Conservation (phyloP, 345 rosid genomes). For the Eucalyptus sideroxylon region DNA sequence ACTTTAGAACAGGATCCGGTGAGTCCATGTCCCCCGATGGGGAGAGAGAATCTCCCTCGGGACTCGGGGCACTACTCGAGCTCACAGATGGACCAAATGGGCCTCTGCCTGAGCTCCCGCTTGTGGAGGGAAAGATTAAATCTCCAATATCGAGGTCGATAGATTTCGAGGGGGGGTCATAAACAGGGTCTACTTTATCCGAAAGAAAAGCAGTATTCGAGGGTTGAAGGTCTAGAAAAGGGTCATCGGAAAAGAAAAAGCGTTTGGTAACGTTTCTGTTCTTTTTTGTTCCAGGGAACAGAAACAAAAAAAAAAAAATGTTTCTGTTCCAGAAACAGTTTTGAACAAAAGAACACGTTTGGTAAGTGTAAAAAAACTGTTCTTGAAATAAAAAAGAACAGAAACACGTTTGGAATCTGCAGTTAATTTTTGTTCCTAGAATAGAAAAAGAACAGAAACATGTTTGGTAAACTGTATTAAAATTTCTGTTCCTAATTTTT, state of each 20-base stretch:
- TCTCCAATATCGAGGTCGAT: background rate
- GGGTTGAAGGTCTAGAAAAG: background rate
- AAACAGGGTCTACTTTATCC: background rate
- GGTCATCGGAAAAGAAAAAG: background rate
- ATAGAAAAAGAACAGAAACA: too few species aligned
- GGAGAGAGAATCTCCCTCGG: background rate
- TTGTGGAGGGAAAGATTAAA: background rate
- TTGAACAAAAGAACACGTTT: too few species aligned
- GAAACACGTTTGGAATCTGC: too few species aligned
- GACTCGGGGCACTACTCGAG: background rate
- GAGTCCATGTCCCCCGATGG: constrained; percentile 15
- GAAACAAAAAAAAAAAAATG: too few species aligned
- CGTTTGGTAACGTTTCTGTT: too few species aligned
- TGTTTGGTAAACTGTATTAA: too few species aligned
- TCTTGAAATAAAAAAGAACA: too few species aligned
- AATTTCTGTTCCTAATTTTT: too few species aligned
- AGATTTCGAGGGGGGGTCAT: background rate
- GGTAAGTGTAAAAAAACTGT: too few species aligned
- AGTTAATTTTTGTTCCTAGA: too few species aligned
- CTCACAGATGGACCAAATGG: background rate
- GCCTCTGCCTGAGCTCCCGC: background rate
- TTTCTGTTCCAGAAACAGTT: too few species aligned
- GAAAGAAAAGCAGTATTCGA: background rate
- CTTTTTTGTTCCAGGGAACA: too few species aligned
- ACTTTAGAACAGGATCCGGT: constrained; percentile 19